Percentiles rank a stretch among this genome's conserved stretches.
Evolutionary conservation across 2,329 filamentous ascomycete genomes (phyloP).

Genomic region (Helotiales sp.): DNA sequence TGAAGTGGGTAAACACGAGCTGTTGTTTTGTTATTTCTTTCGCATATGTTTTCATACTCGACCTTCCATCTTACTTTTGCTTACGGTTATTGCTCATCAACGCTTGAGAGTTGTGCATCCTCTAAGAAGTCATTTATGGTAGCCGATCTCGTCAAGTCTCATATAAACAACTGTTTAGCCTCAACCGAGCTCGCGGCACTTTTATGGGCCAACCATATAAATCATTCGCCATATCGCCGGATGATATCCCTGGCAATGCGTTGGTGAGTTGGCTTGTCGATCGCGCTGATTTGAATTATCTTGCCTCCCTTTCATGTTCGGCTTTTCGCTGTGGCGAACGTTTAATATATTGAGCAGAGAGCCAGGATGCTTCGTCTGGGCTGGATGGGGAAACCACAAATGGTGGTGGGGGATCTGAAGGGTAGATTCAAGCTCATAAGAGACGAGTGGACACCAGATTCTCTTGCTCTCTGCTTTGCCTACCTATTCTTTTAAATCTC

Average conservation of each 20-base stretch:
- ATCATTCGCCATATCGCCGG: slow-evolving; percentile 13
- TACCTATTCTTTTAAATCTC: slow-evolving; percentile 3
- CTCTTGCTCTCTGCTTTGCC: slow-evolving; percentile 5
- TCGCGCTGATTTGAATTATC: slow-evolving; percentile 4
- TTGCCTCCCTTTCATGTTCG: not conserved
- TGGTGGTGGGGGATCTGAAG: not conserved
- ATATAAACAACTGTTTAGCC: too few species aligned
- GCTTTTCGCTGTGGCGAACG: not conserved
- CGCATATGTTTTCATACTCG: too few species aligned
- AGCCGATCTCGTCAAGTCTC: too few species aligned
- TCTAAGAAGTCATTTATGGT: too few species aligned
- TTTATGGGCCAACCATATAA: slow-evolving; percentile 6
- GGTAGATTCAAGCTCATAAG: slow-evolving; percentile 11
- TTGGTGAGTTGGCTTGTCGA: slow-evolving; percentile 6
- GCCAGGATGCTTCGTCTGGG: not conserved
- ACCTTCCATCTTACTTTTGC: too few species aligned
- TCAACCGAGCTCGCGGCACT: slow-evolving; percentile 7
- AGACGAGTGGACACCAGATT: slow-evolving; percentile 5
- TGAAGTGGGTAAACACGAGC: too few species aligned
- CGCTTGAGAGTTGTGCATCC: too few species aligned
- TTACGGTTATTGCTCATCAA: too few species aligned
- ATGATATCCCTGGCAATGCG: slow-evolving; percentile 6
- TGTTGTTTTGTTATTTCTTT: too few species aligned
- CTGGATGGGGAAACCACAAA: not conserved
- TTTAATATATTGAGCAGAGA: not conserved